Evolutionary conservation across 768 basidiomycete species (phyloP).

Genomic region (Phlebiopsis gigantea): DNA sequence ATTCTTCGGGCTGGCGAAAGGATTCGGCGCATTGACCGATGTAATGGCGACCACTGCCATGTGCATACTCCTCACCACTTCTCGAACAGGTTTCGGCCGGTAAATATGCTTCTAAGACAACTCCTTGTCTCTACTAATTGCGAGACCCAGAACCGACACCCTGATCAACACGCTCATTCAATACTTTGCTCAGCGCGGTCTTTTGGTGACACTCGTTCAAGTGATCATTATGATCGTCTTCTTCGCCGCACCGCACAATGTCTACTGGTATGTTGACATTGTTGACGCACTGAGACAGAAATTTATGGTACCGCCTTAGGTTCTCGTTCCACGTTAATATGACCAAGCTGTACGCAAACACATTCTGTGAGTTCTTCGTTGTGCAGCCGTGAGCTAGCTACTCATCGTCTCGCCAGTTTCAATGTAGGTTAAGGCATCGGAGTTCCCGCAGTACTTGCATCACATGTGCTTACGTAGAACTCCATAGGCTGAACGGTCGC

Average conservation of each 20-base stretch:
- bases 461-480: not conserved
- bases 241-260: conserved; percentile 30
- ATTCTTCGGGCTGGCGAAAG: conserved; percentile 40
- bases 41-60: conserved; percentile 41
- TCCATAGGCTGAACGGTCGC: conserved; percentile 9
- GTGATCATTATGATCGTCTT: conserved; percentile 36
- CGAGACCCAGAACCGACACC: conserved; percentile 31
- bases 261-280: conserved; percentile 39
- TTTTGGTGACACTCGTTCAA: conserved; percentile 40
- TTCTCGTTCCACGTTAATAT: conserved; percentile 43
- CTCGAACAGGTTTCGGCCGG: conserved; percentile 35
- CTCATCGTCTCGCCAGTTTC: not conserved
- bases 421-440: not conserved
- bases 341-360: conserved; percentile 44
- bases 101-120: conserved; percentile 19
- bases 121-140: not conserved
- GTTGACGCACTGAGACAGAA: not conserved
- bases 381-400: not conserved
- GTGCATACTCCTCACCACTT: conserved; percentile 33
- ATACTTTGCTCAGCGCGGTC: conserved; percentile 38
- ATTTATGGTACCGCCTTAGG: conserved; percentile 22
- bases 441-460: too few relatives aligned
- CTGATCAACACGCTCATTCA: conserved; percentile 35
- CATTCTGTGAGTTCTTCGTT: conserved; percentile 37
- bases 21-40: conserved; percentile 38